Conservation (phyloP, 371 early-diverging fungal genomes). For the Apophysomyces trapeziformis region DNA sequence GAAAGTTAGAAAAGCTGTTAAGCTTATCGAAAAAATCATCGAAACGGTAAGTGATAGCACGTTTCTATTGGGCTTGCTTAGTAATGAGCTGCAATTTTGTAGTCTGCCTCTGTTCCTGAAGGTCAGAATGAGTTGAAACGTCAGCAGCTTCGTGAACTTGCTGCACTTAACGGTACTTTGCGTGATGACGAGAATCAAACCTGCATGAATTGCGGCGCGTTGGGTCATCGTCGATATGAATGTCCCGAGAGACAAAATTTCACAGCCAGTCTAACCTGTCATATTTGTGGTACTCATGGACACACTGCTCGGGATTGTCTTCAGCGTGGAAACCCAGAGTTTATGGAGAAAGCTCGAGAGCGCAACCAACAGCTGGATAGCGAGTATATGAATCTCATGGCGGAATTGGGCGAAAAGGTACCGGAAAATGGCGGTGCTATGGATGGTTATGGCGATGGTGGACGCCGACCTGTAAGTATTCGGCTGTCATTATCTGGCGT, state of each 20-base stretch:
- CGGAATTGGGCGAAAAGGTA: slow-evolving; percentile 79
- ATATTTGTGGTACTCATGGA: slow-evolving; percentile 90
- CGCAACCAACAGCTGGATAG: slow-evolving; percentile 85
- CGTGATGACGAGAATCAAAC: slow-evolving; percentile 95
- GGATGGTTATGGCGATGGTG: slow-evolving; percentile 18
- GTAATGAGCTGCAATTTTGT: slow-evolving; percentile 12
- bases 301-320: slow-evolving; percentile 90
- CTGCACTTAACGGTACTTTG: slow-evolving; percentile 94
- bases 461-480: slow-evolving; percentile 35
- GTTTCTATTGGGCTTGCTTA: background rate
- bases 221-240: slow-evolving; percentile 91
- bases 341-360: slow-evolving; percentile 66
- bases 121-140: slow-evolving; percentile 94
- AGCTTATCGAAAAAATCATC: slow-evolving; percentile 91
- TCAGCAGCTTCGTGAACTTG: slow-evolving; percentile 92
- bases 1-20: slow-evolving; percentile 84
- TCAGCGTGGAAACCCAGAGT: slow-evolving; percentile 80
- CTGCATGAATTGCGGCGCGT: slow-evolving; percentile 91
- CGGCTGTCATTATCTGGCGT: background rate
- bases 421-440: slow-evolving; percentile 35
- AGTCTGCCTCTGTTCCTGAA: slow-evolving; percentile 92
- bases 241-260: slow-evolving; percentile 91
- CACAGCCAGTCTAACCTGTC: slow-evolving; percentile 85
- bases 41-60: slow-evolving; percentile 70
- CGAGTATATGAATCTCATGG: slow-evolving; percentile 91